phyloP scores from a whole-genome alignment of 345 rosid genomes.

The Arabidopsis suecica region DNA sequence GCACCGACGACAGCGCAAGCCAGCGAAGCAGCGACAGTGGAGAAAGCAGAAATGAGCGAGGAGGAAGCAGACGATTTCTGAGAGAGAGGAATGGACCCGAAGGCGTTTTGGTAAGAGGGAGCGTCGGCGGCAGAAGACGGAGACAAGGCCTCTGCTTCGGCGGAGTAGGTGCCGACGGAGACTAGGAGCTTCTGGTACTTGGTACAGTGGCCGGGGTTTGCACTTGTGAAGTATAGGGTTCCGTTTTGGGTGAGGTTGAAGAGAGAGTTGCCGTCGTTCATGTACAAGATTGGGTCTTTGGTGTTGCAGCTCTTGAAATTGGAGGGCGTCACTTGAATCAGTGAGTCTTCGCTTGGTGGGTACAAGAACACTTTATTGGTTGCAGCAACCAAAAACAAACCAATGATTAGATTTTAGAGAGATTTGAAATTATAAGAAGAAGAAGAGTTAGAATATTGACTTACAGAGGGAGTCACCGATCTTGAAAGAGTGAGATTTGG shows the following conservation, averaged over 20 bases:
- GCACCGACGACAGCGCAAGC: constrained; percentile 47
- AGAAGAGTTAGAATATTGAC: constrained; percentile 6
- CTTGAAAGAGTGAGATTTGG: constrained; percentile 63
- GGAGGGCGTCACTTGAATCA: constrained; percentile 72
- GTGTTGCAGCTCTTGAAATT: constrained; percentile 74
- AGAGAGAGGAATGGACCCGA: constrained; percentile 73
- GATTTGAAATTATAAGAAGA: background rate
- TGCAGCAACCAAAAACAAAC: background rate
- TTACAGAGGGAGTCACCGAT: constrained; percentile 87
- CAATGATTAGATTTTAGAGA: background rate
- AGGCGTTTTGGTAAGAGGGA: constrained; percentile 72
- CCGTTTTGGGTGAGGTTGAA: constrained; percentile 79
- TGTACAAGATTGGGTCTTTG: constrained; percentile 77
- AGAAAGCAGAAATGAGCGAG: constrained; percentile 31
- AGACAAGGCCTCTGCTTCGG: constrained; percentile 55
- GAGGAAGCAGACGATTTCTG: constrained; percentile 51
- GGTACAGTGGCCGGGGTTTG: constrained; percentile 70
- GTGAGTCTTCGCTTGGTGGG: constrained; percentile 97
- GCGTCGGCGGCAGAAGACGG: constrained; percentile 60
- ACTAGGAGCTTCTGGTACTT: constrained; percentile 86
- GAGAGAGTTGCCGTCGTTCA: constrained; percentile 94
- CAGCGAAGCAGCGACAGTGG: constrained; percentile 53
- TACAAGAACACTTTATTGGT: constrained; percentile 77
- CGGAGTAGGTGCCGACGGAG: constrained; percentile 64
- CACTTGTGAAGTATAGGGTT: constrained; percentile 82